Conservation (phyloP, 352 stramenopile genomes). For the Sclerospora graminicola region DNA sequence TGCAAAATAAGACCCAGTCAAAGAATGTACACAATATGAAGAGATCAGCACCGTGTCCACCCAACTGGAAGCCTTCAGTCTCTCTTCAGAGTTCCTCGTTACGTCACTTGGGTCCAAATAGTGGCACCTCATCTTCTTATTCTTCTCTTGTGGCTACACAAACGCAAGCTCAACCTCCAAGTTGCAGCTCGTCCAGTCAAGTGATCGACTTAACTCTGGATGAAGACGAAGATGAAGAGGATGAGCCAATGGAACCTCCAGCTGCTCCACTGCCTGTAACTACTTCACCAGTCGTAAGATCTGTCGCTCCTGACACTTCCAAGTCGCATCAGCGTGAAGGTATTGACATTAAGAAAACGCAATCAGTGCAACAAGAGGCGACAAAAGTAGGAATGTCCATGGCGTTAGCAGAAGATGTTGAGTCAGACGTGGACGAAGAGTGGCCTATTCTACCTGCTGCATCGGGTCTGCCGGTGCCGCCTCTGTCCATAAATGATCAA, state of each 20-base stretch:
- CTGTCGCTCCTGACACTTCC: conserved; percentile 1
- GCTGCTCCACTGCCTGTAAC: background rate
- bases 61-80: conserved; percentile 1
- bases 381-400: conserved; percentile 2
- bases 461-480: background rate
- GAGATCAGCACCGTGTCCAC: background rate
- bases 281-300: background rate
- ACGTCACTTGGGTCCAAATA: conserved; percentile 5
- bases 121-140: background rate
- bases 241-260: conserved; percentile 20
- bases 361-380: background rate
- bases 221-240: conserved; percentile 46
- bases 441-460: conserved; percentile 21
- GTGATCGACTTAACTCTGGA: conserved; percentile 52
- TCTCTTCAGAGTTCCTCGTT: conserved; percentile 3
- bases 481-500: background rate
- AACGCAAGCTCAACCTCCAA: conserved; percentile 1
- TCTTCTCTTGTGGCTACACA: background rate
- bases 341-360: background rate
- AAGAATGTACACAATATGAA: conserved; percentile 10
- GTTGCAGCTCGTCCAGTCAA: background rate
- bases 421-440: conserved; percentile 61
- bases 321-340: conserved; percentile 3
- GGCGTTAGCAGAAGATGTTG: conserved; percentile 14
- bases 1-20: conserved; percentile 8